Evolutionary conservation across 225 moss, liverwort and hornwort species (phyloP), one percentile per base, ranked within the genome.

Genomic region (Sphagnum contortum): DNA sequence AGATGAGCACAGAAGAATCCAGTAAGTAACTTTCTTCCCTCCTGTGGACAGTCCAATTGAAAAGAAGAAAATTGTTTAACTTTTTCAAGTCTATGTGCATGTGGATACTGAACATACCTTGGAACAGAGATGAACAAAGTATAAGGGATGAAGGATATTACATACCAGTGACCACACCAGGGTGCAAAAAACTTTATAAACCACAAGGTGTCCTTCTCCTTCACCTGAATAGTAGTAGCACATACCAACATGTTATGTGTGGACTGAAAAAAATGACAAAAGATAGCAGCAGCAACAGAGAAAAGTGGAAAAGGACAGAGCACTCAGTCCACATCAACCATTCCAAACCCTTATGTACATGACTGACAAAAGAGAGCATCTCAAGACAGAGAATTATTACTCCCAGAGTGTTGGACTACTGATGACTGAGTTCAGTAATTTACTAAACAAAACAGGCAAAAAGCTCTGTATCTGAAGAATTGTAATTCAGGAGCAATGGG

Each of bases 201-300:
- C 95, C 95, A 95, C n/a, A 95, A 73, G 9, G 88, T 95, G 58
- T 92, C 90, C 69, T 86, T 73, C 83, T 95, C 95, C 65, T 95
- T 95, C 63, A 95, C 83, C 83, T 83, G 79, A n/a, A 55, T 59
- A 14, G 64, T 44, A 57, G 8, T 57, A 58, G 12, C 53, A 46
- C 56, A 55, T 45, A 55, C 53, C 8, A 11, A 29, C 4, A 58
- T 12, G 5, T 57, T 45, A 3, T 4, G 9, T 7, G 45, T 7
- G 8, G n/a, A 64, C 0, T 4, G 12, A 9, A 3, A 48, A 48
- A 12, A 6, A 9, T 9, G 9, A 55, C 0, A 64, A 9, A 12
- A 49, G 51, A 48, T 44, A 6, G 10, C 53, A 56, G n/a, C 48
- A 50, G 10, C 8, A 52, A 9, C 7, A 52, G 52, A 52, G 52